A percentile compares a stretch with the other conserved stretches of the same genome.
Evolutionary conservation across 176 grass and related monocot species (phyloP).

Genomic region (Bonia amplexicaulis): DNA sequence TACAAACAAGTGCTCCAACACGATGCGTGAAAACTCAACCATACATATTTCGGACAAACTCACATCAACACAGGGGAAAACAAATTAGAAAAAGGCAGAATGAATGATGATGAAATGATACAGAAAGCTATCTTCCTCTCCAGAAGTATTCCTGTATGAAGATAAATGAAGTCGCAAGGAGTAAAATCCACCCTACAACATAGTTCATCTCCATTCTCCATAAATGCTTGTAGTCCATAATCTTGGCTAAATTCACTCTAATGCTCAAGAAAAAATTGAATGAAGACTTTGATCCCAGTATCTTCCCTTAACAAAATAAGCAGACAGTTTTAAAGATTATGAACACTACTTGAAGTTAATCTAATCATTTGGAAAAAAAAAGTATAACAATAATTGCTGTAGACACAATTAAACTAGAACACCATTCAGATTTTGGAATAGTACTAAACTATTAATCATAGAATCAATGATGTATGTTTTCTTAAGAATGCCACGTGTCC

Average conservation of each 20-base stretch:
- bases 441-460: neutral
- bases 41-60: neutral
- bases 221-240: neutral
- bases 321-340: neutral
- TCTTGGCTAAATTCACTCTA: conserved; percentile 6
- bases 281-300: neutral
- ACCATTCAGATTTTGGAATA: neutral
- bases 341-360: neutral
- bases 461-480: neutral
- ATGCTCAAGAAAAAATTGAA: conserved; percentile 3
- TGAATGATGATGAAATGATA: neutral
- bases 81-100: neutral
- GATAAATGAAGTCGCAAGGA: neutral
- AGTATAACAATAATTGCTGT: neutral
- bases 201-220: neutral
- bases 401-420: conserved; percentile 10
- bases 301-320: neutral
- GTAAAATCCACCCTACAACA: conserved; percentile 20
- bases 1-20: conserved; percentile 3
- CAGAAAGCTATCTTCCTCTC: neutral
- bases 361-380: neutral
- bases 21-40: neutral
- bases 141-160: neutral
- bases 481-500: neutral
- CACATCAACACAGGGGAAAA: neutral